A percentile compares a stretch with the other conserved stretches of the same genome.
phyloP scores from a whole-genome alignment of 208 protist genomes.

The Trypanosoma avium region DNA sequence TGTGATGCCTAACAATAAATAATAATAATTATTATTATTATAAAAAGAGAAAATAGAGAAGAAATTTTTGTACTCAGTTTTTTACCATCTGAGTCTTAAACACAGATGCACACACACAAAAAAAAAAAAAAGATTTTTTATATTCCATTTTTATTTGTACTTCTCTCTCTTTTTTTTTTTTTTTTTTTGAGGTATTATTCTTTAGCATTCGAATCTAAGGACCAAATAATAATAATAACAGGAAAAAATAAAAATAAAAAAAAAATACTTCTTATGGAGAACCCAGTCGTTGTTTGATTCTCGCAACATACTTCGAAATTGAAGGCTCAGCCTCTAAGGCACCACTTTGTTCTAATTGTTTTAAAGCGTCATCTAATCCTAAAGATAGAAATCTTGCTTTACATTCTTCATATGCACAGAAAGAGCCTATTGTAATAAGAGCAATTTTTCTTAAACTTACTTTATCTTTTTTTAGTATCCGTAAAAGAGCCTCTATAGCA shows the following conservation, averaged over 20 bases:
- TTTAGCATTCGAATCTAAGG: background rate
- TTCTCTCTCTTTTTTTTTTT: constrained; percentile 1
- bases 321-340: constrained; percentile 44
- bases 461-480: constrained; percentile 73
- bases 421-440: constrained; percentile 89
- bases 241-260: background rate
- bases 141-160: constrained; percentile 26
- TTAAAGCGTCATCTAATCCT: constrained; percentile 54
- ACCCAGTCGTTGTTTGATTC: constrained; percentile 44
- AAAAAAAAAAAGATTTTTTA: constrained; percentile 24
- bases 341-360: constrained; percentile 48
- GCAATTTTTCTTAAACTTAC: constrained; percentile 72
- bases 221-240: background rate
- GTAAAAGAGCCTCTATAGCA: constrained; percentile 74
- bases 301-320: constrained; percentile 69
- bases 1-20: no score
- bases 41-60: no score
- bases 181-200: background rate
- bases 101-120: background rate
- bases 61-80: no score
- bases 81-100: no score
- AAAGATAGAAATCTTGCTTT: constrained; percentile 51
- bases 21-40: no score
- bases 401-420: constrained; percentile 88
- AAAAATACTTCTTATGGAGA: constrained; percentile 10